These are phyloP conservation scores for Boletellus sp. DNA, from an alignment of 1,284 basidiomycete genomes.

Conservation along the genomic window DNA sequence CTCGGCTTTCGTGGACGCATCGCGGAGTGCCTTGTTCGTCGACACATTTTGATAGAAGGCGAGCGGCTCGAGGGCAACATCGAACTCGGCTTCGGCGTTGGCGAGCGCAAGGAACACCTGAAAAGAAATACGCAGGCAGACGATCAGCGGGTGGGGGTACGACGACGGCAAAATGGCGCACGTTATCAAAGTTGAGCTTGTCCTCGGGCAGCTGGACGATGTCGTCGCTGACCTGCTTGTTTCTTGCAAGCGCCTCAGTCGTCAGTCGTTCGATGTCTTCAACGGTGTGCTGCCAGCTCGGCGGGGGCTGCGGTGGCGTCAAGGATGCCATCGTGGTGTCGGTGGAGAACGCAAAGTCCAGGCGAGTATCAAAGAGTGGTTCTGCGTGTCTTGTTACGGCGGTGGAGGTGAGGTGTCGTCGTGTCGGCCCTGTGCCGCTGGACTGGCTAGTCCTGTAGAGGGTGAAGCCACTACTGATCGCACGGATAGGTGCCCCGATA, in stretches of 20 bases:
- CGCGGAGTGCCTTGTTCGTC: conserved; percentile 62
- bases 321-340: conserved; percentile 37
- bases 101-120: conserved; percentile 65
- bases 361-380: neutral
- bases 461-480: neutral
- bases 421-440: neutral
- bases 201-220: conserved; percentile 58
- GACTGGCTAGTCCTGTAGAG: no score
- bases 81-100: conserved; percentile 50
- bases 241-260: conserved; percentile 54
- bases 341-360: conserved; percentile 13
- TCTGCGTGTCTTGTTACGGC: conserved; percentile 5
- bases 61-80: conserved; percentile 53
- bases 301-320: conserved; percentile 64
- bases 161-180: conserved; percentile 31
- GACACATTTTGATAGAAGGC: conserved; percentile 80
- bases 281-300: conserved; percentile 65
- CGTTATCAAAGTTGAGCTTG: conserved; percentile 57
- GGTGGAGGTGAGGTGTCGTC: conserved; percentile 16
- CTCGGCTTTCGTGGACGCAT: conserved; percentile 71
- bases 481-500: conserved; percentile 18
- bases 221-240: conserved; percentile 55
- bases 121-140: neutral
- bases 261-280: conserved; percentile 57
- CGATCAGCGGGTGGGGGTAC: neutral